Evolutionary conservation across 106 monocot species (phyloP), one percentile per base, ranked within the genome.

Genomic region (Acorus gramineus): DNA sequence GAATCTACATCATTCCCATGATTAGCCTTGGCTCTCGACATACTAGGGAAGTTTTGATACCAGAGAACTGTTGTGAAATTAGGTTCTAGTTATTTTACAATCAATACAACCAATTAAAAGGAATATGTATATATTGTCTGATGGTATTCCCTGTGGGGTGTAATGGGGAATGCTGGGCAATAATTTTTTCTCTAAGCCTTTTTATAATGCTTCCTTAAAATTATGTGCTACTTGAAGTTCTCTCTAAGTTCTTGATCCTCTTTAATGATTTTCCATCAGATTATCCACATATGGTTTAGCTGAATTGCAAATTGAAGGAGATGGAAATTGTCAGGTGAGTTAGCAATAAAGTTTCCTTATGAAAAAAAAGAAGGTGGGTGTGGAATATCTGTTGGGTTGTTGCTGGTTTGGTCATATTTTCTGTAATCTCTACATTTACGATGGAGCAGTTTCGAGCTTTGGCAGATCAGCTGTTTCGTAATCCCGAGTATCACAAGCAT

Each of bases 251-350:
- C 52, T 7, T 7, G 52, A 52, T 5, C 5, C 52, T 52, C 5
- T 52, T 7, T 52, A 52, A 52, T 52, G 5, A 7, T 5, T 7
- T 9, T 9, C 66, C 60, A 67, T 47, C 76, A 88, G 93, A 59
- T 67, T 93, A 53, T 56, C 58, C 3, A 72, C 71, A 43, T 93
- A 93, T 83, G 89, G 85, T 64, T 83, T 93, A 67, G 89, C 83
- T 68, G 93, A 93, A 80, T 73, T 93, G 8, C 89, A 83, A 73
- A 79, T 93, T 71, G 85, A 85, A 79, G 93, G 93, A 57, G 93
- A 93, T 81, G 93, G 93, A 50, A 93, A 93, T 77, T 93, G 93
- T 70, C 93, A 93, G 88, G 93, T 93, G 71, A 76, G 61, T 82
- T 53, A 13, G 11, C 4, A 44, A 13, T 14, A 67, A 60, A 14